These are phyloP conservation scores for Hevea brasiliensis DNA, from an alignment of 345 rosid species.

Conservation along the genomic window DNA sequence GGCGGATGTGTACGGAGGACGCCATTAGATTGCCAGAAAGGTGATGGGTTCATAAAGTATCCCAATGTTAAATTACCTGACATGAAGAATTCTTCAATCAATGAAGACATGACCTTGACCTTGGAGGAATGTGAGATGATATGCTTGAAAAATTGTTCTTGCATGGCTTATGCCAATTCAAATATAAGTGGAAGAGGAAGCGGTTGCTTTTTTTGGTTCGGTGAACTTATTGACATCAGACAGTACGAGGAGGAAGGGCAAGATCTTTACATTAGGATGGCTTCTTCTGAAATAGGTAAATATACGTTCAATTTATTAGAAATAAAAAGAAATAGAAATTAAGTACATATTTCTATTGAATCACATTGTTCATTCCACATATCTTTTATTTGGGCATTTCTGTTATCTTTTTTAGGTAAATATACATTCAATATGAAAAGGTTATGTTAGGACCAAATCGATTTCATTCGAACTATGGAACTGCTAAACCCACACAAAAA, in stretches of 20 bases:
- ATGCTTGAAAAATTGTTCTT: constrained; percentile 26
- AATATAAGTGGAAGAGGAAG: constrained; percentile 20
- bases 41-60: constrained; percentile 6
- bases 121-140: constrained; percentile 12
- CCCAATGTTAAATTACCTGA: constrained; percentile 20
- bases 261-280: constrained; percentile 17
- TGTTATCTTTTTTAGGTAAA: no score
- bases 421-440: no score
- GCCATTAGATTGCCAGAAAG: constrained; percentile 2
- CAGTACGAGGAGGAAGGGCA: constrained; percentile 9
- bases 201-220: constrained; percentile 30
- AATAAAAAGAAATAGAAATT: no score
- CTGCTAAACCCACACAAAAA: no score
- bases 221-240: constrained; percentile 17
- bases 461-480: no score
- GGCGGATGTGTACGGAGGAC: constrained; percentile 19
- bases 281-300: constrained; percentile 28
- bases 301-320: not conserved
- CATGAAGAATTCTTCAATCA: not conserved
- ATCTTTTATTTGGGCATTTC: no score
- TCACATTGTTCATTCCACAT: no score
- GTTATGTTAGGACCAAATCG: no score
- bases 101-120: constrained; percentile 9
- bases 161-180: constrained; percentile 26
- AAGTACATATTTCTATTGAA: no score